These are phyloP conservation scores for Ceratocystis albifundus DNA, from an alignment of 2,329 filamentous ascomycete species.

Conservation along the genomic window DNA sequence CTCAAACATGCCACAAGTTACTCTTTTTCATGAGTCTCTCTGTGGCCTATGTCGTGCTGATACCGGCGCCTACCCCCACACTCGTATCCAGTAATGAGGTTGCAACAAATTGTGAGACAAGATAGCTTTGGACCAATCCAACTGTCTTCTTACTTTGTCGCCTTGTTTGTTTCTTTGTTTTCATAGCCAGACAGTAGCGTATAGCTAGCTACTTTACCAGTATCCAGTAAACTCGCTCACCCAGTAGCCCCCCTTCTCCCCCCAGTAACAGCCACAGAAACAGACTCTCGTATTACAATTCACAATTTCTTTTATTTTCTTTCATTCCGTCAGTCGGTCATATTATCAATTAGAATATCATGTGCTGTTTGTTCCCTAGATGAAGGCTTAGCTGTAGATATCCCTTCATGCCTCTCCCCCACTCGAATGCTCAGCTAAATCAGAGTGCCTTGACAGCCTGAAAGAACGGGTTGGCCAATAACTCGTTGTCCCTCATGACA, in stretches of 20 bases:
- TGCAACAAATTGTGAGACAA: neutral
- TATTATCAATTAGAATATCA: slow-evolving; percentile 7
- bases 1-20: neutral
- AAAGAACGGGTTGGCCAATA: slow-evolving; percentile 58
- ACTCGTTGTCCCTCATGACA: slow-evolving; percentile 58
- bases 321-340: neutral
- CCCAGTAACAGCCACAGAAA: slow-evolving; percentile 17
- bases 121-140: neutral
- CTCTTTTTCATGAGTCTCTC: slow-evolving; percentile 6
- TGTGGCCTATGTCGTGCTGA: slow-evolving; percentile 8
- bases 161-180: slow-evolving; percentile 7
- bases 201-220: slow-evolving; percentile 9
- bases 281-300: slow-evolving; percentile 7
- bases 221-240: slow-evolving; percentile 10
- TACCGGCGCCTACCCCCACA: no score
- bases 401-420: neutral
- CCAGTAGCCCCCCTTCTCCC: no score
- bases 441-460: slow-evolving; percentile 48
- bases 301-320: neutral
- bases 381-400: no score
- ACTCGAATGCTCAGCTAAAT: slow-evolving; percentile 21
- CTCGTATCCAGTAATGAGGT: neutral
- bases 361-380: slow-evolving; percentile 11
- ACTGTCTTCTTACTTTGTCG: neutral
- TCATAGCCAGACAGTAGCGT: slow-evolving; percentile 11